Base-by-base conservation (phyloP, 495 filamentous ascomycete species). In the Hyaloscypha variabilis region DNA sequence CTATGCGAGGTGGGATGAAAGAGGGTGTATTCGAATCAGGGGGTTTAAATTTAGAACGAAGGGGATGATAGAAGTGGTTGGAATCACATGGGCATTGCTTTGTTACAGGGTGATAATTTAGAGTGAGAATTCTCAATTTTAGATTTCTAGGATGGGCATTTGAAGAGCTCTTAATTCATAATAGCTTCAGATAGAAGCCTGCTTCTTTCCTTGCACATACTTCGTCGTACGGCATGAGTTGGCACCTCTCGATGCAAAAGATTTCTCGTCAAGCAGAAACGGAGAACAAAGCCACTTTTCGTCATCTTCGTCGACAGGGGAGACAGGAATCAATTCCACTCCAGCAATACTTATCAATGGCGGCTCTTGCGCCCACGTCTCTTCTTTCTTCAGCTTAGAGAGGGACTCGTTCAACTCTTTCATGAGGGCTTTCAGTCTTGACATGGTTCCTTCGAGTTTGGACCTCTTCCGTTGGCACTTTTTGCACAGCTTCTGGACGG, bases 381-480 rank as follows among this genome's bases (percentile, higher is more conserved):
- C 25, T 28, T 34, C 42, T 23, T 30, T 26, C 42, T 29, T 19
- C 49, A 62, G 23, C 28, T 39, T 53, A 49, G 19, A 14, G 19
- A 62, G 28, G 3, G 42, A 31, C n/a, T 31, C 49, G 36, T 54
- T 53, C 24, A 62, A 2, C 17, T 62, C 60, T n/a, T 36, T n/a
- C 29, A 62, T 36, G 29, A 31, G 10, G 10, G 10, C 6, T 26
- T 54, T 62, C 19, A 54, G 3, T 39, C 50, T 31, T 5, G 24
- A 29, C 28, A 62, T 53, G 28, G 46, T 53, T n/a, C 49, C 60
- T 11, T 54, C 50, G n/a, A 53, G 28, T 31, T 62, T 62, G 2
- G 1, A 10, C 11, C 39, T 17, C n/a, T 53, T 19, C 28, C 10
- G 26, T 10, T 54, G 8, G 26, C 60, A 62, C 6, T 6, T 49